Conservation (phyloP, 129 eudicot species). For the Saposhnikovia divaricata region DNA sequence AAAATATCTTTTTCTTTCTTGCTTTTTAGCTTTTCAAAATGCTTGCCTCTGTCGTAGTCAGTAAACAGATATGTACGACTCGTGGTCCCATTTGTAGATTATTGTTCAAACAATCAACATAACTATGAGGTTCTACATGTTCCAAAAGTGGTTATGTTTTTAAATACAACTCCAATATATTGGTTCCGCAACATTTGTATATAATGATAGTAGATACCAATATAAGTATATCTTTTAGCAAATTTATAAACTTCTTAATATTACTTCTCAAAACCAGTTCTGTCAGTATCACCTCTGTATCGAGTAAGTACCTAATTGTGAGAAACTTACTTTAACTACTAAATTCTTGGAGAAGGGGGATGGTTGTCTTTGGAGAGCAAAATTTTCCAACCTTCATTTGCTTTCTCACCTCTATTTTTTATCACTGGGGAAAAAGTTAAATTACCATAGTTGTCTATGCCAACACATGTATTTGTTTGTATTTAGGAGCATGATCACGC, state of each 20-base stretch:
- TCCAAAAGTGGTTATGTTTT: background rate
- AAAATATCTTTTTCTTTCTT: background rate
- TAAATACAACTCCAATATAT: background rate
- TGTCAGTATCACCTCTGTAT: background rate
- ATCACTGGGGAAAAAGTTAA: background rate
- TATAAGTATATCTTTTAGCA: background rate
- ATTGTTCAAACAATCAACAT: background rate
- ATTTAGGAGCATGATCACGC: background rate
- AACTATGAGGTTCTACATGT: background rate
- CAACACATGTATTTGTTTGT: background rate
- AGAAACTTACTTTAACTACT: background rate
- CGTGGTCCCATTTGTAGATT: background rate
- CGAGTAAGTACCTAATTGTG: background rate
- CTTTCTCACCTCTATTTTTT: background rate
- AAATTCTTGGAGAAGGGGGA: background rate
- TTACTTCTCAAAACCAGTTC: background rate
- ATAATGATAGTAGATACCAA: background rate
- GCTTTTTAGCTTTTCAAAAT: background rate
- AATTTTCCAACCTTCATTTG: background rate
- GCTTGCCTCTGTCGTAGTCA: background rate
- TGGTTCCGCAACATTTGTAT: background rate
- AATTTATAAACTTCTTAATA: background rate
- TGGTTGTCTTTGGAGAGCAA: background rate
- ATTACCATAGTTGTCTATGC: background rate
- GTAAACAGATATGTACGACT: background rate